Evolutionary conservation across 257 asterid species (phyloP), one percentile per base, ranked within the genome.

Genomic region (Solanum gracilifrons): DNA sequence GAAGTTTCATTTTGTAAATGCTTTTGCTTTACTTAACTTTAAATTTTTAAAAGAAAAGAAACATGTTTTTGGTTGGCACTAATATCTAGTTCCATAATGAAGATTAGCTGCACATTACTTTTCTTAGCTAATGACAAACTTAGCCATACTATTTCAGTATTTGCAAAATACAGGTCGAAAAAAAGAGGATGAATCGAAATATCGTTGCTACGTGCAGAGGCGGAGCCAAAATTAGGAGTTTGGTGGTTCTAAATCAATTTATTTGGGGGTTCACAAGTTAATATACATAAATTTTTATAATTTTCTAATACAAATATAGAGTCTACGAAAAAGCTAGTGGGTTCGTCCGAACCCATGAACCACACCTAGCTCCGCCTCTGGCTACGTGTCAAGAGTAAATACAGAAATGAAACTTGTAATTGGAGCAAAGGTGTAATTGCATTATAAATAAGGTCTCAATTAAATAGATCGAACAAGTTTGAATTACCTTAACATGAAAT

Each of bases 1-100:
- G 85, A 55, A 74, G 86, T 92, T 91, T 92, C 92, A 88, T 90
- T 88, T 74, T 33, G 9, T 23, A 23, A 77, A 79, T 39, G 6
- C 80, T 36, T 80, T 80, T 27, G 85, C 68, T 80, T 79, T 79
- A 13, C 5, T 27, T 15, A 25, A 41, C 84, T 79, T 79, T 16
- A 76, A 39, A 15, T 79, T 79, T 79, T 79, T 43, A 43, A 43
- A 79, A 43, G 39, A 43, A 41, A 41, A 41, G 32, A 39, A 43
- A 21, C 5, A 13, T 43, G 15, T 41, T 27, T 27, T 43, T 8
- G 11, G 4, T 43, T 43, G 37, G 66, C n/a, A 41, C 16, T 15
- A 41, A 13, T 37, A 39, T 77, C 60, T 76, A 13, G 4, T 77
- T 77, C 62, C 84, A 25, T 39, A 0, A 77, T 43, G 66, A 79